These are phyloP conservation scores for Citrullus colocynthis DNA, from an alignment of 306 rosid genomes.

Conservation along the genomic window DNA sequence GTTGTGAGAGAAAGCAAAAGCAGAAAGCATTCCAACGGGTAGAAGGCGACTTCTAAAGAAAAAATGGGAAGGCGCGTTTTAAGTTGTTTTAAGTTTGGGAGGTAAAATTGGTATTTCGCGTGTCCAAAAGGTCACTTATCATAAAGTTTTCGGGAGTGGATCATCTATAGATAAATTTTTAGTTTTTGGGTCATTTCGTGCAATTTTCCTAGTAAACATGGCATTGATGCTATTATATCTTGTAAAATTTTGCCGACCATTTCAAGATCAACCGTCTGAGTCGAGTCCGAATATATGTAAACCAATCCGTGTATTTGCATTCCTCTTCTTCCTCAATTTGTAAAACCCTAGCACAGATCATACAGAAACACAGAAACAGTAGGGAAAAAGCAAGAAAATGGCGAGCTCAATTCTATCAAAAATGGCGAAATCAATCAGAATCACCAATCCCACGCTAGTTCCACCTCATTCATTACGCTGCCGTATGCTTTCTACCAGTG, in stretches of 20 bases:
- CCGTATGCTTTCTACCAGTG: slow-evolving; percentile 21
- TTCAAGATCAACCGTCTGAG: neutral
- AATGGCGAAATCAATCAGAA: slow-evolving; percentile 15
- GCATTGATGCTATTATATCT: no score
- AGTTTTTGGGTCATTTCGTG: no score
- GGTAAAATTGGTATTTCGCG: no score
- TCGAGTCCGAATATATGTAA: neutral
- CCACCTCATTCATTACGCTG: slow-evolving; percentile 14
- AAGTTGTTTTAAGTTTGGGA: no score
- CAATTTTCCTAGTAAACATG: no score
- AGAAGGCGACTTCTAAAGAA: no score
- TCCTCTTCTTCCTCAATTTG: neutral
- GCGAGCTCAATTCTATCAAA: slow-evolving; percentile 22
- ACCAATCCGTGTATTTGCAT: neutral
- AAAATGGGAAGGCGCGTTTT: no score
- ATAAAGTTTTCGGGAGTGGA: no score
- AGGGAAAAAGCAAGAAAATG: slow-evolving; percentile 11
- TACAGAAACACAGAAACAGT: neutral
- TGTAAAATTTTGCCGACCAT: neutral
- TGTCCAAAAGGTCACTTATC: no score
- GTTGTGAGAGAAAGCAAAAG: no score
- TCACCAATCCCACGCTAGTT: slow-evolving; percentile 5
- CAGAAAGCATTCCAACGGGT: no score
- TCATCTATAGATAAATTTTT: no score
- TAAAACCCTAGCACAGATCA: slow-evolving; percentile 5